Conservation (phyloP, 2,329 filamentous ascomycete species). For the Fusarium begoniae region DNA sequence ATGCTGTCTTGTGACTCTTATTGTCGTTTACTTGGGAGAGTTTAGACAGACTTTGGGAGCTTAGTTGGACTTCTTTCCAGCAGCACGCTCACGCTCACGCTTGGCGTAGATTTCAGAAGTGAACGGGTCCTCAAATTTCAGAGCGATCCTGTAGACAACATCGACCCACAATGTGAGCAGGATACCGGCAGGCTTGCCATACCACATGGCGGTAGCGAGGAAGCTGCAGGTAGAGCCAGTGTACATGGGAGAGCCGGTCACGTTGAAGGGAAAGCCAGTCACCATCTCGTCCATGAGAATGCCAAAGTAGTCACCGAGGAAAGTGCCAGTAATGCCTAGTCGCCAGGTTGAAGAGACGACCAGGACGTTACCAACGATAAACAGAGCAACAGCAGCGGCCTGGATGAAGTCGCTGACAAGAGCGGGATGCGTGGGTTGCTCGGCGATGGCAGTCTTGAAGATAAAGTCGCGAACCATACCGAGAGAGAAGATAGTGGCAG, state of each 20-base stretch:
- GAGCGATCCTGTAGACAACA: slow-evolving; percentile 80
- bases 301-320: slow-evolving; percentile 97
- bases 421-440: slow-evolving; percentile 78
- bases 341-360: slow-evolving; percentile 91
- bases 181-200: slow-evolving; percentile 87
- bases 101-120: slow-evolving; percentile 93
- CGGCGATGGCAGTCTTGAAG: slow-evolving; percentile 83
- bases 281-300: slow-evolving; percentile 97
- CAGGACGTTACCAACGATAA: slow-evolving; percentile 81
- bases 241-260: slow-evolving; percentile 95
- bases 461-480: slow-evolving; percentile 88
- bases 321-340: slow-evolving; percentile 93
- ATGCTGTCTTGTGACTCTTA: neutral
- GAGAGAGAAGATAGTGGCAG: slow-evolving; percentile 87
- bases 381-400: slow-evolving; percentile 74
- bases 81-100: slow-evolving; percentile 70
- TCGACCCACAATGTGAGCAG: slow-evolving; percentile 79
- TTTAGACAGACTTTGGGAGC: neutral
- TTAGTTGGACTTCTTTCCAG: slow-evolving; percentile 64
- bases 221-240: slow-evolving; percentile 94
- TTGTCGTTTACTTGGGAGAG: slow-evolving; percentile 13
- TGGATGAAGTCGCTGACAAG: slow-evolving; percentile 69
- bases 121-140: slow-evolving; percentile 93
- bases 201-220: slow-evolving; percentile 84
- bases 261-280: slow-evolving; percentile 94